Percentiles rank a stretch among this genome's conserved stretches.
Conservation (phyloP, 192 early-diverging fungal species). For the Cetraspora pellucida region DNA sequence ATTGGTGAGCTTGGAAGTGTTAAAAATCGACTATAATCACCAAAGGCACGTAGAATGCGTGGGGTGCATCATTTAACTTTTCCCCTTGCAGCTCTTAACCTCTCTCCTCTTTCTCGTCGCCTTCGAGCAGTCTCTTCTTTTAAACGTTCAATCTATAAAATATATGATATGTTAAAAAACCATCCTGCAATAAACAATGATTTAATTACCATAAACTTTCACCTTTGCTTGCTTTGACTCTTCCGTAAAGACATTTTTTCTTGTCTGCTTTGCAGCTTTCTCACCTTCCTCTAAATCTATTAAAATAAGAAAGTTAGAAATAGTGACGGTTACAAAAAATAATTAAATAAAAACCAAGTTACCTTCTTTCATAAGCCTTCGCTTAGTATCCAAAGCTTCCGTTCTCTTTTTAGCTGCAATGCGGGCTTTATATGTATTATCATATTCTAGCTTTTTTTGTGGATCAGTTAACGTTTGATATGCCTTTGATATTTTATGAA, state of each 20-base stretch:
- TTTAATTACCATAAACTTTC: neutral
- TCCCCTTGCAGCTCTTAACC: constrained; percentile 4
- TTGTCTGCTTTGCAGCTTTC: constrained; percentile 40
- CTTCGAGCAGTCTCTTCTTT: constrained; percentile 38
- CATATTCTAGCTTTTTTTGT: constrained; percentile 43
- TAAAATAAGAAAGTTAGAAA: neutral
- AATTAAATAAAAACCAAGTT: neutral
- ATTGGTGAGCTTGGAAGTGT: no score
- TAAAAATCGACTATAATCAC: no score
- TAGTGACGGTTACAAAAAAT: neutral
- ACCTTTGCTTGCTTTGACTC: constrained; percentile 42
- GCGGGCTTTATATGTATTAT: constrained; percentile 41
- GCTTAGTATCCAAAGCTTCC: constrained; percentile 46
- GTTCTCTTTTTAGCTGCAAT: constrained; percentile 43
- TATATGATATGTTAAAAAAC: neutral
- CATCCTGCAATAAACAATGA: neutral
- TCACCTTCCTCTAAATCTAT: constrained; percentile 45
- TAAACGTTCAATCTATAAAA: constrained; percentile 38
- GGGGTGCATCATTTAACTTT: neutral
- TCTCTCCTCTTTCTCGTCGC: constrained; percentile 35
- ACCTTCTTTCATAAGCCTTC: constrained; percentile 42
- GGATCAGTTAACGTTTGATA: constrained; percentile 43
- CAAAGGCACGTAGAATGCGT: no score
- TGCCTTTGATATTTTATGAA: constrained; percentile 41
- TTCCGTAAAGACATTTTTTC: constrained; percentile 35